A percentile compares a stretch with the other conserved stretches of the same genome.
phyloP scores from a whole-genome alignment of 106 monocot species.

The Dendrobium nobile region DNA sequence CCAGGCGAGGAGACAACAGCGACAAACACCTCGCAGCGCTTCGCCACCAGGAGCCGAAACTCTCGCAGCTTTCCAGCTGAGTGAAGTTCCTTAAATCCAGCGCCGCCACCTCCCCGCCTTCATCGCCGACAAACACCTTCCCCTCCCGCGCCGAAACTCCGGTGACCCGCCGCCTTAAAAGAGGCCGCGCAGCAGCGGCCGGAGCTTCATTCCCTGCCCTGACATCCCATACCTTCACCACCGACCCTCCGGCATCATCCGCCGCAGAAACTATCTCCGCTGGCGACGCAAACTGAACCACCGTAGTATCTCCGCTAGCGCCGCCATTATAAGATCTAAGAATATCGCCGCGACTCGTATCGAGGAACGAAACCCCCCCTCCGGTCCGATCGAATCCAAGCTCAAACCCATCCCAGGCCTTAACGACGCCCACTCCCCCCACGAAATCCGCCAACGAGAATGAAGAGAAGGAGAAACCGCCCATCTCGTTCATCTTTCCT shows the following conservation, averaged over 20 bases:
- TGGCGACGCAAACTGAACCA: neutral
- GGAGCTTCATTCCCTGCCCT: slow-evolving; percentile 7
- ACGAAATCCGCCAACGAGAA: slow-evolving; percentile 11
- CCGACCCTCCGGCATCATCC: neutral
- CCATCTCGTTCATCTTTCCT: neutral
- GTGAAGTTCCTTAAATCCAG: neutral
- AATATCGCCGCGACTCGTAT: slow-evolving; percentile 13
- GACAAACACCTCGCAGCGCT: neutral
- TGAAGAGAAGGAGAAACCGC: neutral
- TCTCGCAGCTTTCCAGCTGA: neutral
- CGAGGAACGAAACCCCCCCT: slow-evolving; percentile 8
- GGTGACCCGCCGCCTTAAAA: slow-evolving; percentile 5
- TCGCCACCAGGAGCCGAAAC: neutral
- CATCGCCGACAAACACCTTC: slow-evolving; percentile 6
- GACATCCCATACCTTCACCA: slow-evolving; percentile 24
- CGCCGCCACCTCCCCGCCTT: neutral
- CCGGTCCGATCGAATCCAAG: slow-evolving; percentile 9
- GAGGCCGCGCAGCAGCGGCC: neutral
- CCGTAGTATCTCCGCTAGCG: neutral
- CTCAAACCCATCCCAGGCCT: slow-evolving; percentile 24
- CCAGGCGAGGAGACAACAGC: neutral
- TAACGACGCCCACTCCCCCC: slow-evolving; percentile 22
- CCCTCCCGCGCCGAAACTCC: slow-evolving; percentile 4
- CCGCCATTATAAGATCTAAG: slow-evolving; percentile 15
- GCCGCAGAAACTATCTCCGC: slow-evolving; percentile 1